Conservation (phyloP, 73 alveolate genomes). For the Paramecium sexaurelia region DNA sequence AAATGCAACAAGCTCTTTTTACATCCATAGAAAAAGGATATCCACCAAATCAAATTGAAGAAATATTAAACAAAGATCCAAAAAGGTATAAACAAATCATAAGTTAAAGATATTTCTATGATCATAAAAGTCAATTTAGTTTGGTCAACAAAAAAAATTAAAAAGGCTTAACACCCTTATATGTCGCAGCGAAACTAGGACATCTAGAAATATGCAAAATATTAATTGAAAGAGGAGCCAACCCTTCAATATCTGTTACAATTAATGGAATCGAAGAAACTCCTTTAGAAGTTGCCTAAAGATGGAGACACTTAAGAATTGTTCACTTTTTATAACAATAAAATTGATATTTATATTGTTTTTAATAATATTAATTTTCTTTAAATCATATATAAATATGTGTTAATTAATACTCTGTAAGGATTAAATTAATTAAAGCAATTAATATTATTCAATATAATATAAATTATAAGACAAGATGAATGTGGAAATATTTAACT, state of each 20-base stretch:
- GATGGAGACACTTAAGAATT: conserved; percentile 34
- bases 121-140: conserved; percentile 35
- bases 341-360: neutral
- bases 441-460: too few species aligned
- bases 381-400: neutral
- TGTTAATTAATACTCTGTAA: neutral
- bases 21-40: neutral
- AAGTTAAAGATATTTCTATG: conserved; percentile 5
- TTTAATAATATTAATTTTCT: neutral
- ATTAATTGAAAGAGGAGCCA: conserved; percentile 69
- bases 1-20: neutral
- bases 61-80: conserved; percentile 18
- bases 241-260: conserved; percentile 21
- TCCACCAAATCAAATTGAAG: neutral
- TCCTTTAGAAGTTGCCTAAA: conserved; percentile 34
- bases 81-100: neutral
- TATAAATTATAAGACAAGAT: too few species aligned
- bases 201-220: conserved; percentile 66
- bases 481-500: too few species aligned
- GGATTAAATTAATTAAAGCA: neutral
- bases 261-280: neutral
- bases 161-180: conserved; percentile 74
- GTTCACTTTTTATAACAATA: conserved; percentile 1
- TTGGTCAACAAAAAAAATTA: conserved; percentile 54
- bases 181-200: conserved; percentile 77